Conservation (phyloP, 2,329 filamentous ascomycete species). For the Zarea fungicola region DNA sequence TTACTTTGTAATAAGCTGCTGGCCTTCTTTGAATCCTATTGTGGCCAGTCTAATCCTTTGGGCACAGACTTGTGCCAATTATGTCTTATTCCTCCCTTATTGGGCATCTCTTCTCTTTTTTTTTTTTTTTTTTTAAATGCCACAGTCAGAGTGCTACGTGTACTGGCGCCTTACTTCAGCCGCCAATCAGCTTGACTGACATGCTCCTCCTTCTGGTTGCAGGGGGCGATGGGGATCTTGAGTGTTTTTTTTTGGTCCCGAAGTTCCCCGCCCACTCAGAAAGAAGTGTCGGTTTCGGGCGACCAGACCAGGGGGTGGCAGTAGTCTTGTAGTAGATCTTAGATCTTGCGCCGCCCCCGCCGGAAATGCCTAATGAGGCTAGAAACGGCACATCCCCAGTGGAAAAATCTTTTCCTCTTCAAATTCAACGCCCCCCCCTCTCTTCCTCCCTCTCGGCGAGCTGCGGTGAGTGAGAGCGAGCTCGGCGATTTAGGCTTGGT, state of each 20-base stretch:
- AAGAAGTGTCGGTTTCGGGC: conserved; percentile 10
- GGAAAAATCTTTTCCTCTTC: too few species aligned
- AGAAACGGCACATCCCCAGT: conserved; percentile 16
- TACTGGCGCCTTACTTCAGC: too few species aligned
- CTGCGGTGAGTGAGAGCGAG: neutral
- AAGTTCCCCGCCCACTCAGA: conserved; percentile 15
- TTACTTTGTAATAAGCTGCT: too few species aligned
- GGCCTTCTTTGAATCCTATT: too few species aligned
- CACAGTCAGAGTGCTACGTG: too few species aligned
- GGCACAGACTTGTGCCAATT: too few species aligned
- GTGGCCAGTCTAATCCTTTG: neutral
- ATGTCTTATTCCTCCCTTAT: too few species aligned
- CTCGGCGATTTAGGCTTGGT: neutral
- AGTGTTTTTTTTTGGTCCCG: conserved; percentile 22
- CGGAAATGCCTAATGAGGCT: conserved; percentile 27
- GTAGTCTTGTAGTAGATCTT: conserved; percentile 27
- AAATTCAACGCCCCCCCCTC: neutral
- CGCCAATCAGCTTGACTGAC: too few species aligned
- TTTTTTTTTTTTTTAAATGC: too few species aligned
- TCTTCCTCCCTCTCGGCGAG: neutral
- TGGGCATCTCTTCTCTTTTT: too few species aligned
- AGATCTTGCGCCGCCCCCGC: conserved; percentile 24
- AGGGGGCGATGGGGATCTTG: too few species aligned
- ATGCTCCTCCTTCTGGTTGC: too few species aligned
- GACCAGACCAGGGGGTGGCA: conserved; percentile 18